Conservation (phyloP, 2,329 filamentous ascomycete genomes). For the Aspergillus sp. region DNA sequence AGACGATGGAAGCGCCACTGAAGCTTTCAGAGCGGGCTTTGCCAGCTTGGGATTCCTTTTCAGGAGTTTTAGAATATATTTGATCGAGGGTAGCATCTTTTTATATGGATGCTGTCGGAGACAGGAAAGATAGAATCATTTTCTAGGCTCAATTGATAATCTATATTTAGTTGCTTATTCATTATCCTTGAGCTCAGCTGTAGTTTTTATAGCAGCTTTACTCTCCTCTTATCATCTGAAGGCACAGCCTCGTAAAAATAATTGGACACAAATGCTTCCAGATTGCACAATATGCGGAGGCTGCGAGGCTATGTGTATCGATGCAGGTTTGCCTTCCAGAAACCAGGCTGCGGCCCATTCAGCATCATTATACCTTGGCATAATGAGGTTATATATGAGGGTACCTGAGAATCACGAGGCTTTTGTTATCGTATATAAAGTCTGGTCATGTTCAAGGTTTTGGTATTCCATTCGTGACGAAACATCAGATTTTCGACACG, state of each 20-base stretch:
- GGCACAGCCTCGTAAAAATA: neutral
- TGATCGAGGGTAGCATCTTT: neutral
- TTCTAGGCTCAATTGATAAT: neutral
- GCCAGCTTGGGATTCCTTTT: neutral
- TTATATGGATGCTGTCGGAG: neutral
- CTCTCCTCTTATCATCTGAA: neutral
- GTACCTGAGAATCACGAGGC: neutral
- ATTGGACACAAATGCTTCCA: too few species aligned
- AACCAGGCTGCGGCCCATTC: neutral
- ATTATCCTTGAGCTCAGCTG: neutral
- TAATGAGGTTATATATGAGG: neutral
- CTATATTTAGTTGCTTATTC: neutral
- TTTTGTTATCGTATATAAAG: neutral
- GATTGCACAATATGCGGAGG: neutral
- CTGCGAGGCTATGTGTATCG: neutral
- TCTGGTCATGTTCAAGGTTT: neutral
- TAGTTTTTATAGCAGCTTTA: neutral
- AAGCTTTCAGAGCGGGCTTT: conserved; percentile 1
- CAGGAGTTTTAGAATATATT: neutral
- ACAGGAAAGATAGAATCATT: neutral
- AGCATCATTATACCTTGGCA: too few species aligned
- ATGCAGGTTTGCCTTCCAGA: neutral
- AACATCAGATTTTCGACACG: too few species aligned
- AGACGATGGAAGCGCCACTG: conserved; percentile 1
- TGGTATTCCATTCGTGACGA: too few species aligned